These are phyloP conservation scores for Castanea crenata DNA, from an alignment of 306 rosid species.

Conservation along the genomic window DNA sequence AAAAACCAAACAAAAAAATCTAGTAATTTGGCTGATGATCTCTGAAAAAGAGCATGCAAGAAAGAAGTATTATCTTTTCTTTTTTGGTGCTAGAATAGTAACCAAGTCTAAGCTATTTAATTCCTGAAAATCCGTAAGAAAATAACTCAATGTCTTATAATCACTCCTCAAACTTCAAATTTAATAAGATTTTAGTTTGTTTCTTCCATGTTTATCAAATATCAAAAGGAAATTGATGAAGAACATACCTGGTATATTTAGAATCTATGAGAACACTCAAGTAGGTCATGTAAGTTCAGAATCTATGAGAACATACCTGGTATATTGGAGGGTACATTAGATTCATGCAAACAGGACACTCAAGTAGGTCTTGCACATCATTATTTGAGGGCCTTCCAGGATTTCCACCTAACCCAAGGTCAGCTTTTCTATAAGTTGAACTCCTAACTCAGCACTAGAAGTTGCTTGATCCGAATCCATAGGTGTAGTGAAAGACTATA, in stretches of 20 bases:
- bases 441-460: constrained; percentile 31
- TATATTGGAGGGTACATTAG: constrained; percentile 57
- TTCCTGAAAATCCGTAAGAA: background rate
- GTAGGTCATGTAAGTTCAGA: background rate
- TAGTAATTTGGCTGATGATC: background rate
- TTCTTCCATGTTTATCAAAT: background rate
- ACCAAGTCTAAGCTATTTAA: background rate
- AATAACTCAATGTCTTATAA: background rate
- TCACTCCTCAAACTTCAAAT: background rate
- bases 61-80: no score
- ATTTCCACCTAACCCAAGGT: constrained; percentile 23
- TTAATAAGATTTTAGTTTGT: background rate
- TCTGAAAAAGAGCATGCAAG: background rate
- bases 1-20: background rate
- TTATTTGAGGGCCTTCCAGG: constrained; percentile 26
- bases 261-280: no score
- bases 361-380: constrained; percentile 51
- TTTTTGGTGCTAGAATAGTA: background rate
- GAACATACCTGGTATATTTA: background rate
- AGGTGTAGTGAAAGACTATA: constrained; percentile 17
- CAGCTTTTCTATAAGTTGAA: constrained; percentile 28
- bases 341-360: constrained; percentile 62
- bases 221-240: background rate
- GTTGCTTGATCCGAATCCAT: constrained; percentile 32
- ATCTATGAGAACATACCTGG: constrained; percentile 36